Percentiles rank a stretch among this genome's conserved stretches.
These are phyloP conservation scores for Boletus rufocinnamomeus DNA, from an alignment of 768 basidiomycete genomes.

Conservation along the genomic window DNA sequence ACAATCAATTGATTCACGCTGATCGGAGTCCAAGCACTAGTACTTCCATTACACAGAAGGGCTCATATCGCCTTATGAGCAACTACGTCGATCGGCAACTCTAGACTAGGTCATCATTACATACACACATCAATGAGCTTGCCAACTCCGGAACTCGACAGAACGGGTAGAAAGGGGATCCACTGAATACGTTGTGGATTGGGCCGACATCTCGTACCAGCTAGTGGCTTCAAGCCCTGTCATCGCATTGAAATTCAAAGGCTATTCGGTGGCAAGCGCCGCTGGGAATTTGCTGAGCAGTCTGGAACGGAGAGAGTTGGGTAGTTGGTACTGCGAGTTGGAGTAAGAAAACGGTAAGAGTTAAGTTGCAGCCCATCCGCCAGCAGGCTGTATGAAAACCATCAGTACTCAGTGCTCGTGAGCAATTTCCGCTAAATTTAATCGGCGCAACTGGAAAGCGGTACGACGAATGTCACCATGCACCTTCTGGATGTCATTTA, in stretches of 20 bases:
- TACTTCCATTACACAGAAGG: slow-evolving; percentile 20
- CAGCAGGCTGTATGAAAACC: slow-evolving; percentile 15
- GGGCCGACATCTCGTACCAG: background rate
- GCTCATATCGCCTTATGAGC: slow-evolving; percentile 11
- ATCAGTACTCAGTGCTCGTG: slow-evolving; percentile 10
- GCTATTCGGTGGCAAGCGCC: slow-evolving; percentile 4
- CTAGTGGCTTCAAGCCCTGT: background rate
- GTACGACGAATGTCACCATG: slow-evolving; percentile 11
- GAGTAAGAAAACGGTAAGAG: slow-evolving; percentile 10
- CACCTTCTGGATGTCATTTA: slow-evolving; percentile 10
- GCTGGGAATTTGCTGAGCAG: background rate
- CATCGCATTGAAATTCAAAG: background rate
- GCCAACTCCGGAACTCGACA: background rate
- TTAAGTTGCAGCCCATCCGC: slow-evolving; percentile 4
- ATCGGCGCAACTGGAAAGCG: slow-evolving; percentile 23
- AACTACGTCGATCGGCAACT: slow-evolving; percentile 13
- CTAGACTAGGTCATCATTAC: slow-evolving; percentile 3
- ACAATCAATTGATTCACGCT: slow-evolving; percentile 3
- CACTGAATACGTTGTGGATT: background rate
- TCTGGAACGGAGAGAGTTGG: background rate
- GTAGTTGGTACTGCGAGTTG: background rate
- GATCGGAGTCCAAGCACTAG: background rate
- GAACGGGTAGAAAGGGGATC: background rate
- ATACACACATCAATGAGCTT: background rate
- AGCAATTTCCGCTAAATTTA: slow-evolving; percentile 30